Evolutionary conservation across 225 moss, liverwort and hornwort genomes (phyloP), one percentile per base, ranked within the genome.

Genomic region (Rhytidiadelphus loreus): DNA sequence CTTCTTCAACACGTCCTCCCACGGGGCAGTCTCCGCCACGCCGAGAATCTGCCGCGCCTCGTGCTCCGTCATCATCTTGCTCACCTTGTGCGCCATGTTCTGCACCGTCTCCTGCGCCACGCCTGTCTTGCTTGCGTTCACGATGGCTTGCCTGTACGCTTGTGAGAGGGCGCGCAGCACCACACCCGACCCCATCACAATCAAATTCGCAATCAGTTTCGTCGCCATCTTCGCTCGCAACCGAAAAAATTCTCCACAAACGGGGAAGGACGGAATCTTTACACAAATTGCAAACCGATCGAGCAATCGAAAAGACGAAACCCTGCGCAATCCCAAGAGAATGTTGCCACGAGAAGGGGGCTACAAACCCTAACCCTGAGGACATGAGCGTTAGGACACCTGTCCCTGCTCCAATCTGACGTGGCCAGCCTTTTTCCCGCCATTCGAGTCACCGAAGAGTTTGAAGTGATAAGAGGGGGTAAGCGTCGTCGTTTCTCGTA

Each of bases 31-130:
- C 90, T 99, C 97, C 78, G 85, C 63, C 76, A 99, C 98, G 16
- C 97, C 98, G 19, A 99, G 92, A 63, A 99, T 93, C 93, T 96
- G 94, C 59, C 98, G 90, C 22, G 98, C 98, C 89, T 99, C 98
- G 61, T 93, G 92, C 88, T 95, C 89, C 72, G 97, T 94, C 97
- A 99, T 96, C 78, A 95, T 88, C 91, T 97, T 99, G 88, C 92
- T 94, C 74, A 92, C 92, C 82, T 95, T 97, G 88, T 96, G 96
- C 83, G 95, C 96, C 93, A 99, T 97, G 80, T 95, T 97, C 87
- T 99, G 96, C 82, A 99, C 93, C 46, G 97, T 96, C 96, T 97
- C 97, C 87, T 97, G 98, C 83, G 98, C 98, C 92, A 96, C 96
- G 59, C 97, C 97, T 46, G 95, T 89, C 91, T 95, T 97, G 56